Base-by-base conservation (phyloP, 169 alveolate species). In the Plasmodium gaboni region DNA sequence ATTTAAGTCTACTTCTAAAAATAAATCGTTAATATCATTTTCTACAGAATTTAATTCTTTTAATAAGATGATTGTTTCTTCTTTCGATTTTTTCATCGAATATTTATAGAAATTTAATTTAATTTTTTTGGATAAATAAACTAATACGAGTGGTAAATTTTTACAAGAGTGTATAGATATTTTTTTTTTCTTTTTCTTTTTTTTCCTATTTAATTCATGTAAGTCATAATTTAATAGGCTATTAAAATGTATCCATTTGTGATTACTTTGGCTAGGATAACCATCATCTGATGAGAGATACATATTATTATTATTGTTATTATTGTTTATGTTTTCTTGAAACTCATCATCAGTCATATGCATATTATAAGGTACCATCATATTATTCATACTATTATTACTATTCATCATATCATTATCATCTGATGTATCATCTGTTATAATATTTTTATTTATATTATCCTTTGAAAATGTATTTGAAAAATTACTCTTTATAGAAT, bases 61-160 rank as follows among this genome's bases (percentile, higher is more conserved):
- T 61, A 86, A 42, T 53, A 86, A 64, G 61, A 86, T 70, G 32
- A 60, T 63, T 26, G 92, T 86, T 51, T 59, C 92, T n/a, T 86
- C 92, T 24, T 65, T 86, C 0, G 92, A 65, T 32, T 86, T 86
- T 28, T 86, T 86, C 92, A 86, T 86, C 4, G 92, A 70, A 22
- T 86, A 86, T 71, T 86, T 86, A 64, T 70, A 86, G 61, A 86
- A 86, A 70, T 86, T 86, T 7, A 70, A 44, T 71, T 86, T 86
- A n/a, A 86, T 86, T 70, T 86, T 86, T 69, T 51, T 86, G 13
- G 92, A 46, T 19, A 86, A 51, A 15, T 86, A 86, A 1, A 86
- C 76, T 38, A 86, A 86, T 42, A 61, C 17, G 7, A 61, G 28
- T 19, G 74, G 67, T 28, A 86, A 42, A 86, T 86, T 86, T 13